These are phyloP conservation scores for Dendrostoma leiphaemia DNA, from an alignment of 2,329 filamentous ascomycete genomes.

Conservation along the genomic window DNA sequence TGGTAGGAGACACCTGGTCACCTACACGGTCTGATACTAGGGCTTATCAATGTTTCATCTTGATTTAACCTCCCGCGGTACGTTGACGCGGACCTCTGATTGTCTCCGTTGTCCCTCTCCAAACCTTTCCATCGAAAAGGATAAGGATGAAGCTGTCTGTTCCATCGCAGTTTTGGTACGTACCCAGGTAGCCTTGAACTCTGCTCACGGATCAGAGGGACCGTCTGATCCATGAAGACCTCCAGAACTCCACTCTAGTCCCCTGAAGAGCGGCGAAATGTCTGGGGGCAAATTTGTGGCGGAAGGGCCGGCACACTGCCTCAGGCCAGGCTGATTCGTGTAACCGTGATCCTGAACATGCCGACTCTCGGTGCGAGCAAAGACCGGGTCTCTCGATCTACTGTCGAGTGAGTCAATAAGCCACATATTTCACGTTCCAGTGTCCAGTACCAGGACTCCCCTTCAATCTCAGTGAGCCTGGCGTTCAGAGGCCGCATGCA, in stretches of 20 bases:
- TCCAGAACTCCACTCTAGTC: background rate
- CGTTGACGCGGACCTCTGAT: too few relatives aligned
- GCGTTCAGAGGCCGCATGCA: conserved; percentile 1
- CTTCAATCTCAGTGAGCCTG: background rate
- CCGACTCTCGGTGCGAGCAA: background rate
- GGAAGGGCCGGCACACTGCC: background rate
- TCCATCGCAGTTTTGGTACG: background rate
- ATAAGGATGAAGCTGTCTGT: background rate
- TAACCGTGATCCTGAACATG: background rate
- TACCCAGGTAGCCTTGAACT: background rate
- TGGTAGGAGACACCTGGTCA: too few relatives aligned
- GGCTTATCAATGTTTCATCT: too few relatives aligned
- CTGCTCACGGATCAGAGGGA: background rate
- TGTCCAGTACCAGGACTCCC: background rate
- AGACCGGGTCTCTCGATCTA: background rate
- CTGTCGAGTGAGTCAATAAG: background rate
- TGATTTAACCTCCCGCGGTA: too few relatives aligned
- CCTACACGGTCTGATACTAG: too few relatives aligned
- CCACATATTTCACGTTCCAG: background rate
- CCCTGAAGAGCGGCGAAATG: background rate
- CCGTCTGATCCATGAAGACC: background rate
- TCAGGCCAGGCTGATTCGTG: background rate
- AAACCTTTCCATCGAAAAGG: background rate
- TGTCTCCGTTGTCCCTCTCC: background rate
- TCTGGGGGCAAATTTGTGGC: background rate